phyloP scores from a whole-genome alignment of 805 yeast genomes.

The Wickerhamiella spandovensis region DNA sequence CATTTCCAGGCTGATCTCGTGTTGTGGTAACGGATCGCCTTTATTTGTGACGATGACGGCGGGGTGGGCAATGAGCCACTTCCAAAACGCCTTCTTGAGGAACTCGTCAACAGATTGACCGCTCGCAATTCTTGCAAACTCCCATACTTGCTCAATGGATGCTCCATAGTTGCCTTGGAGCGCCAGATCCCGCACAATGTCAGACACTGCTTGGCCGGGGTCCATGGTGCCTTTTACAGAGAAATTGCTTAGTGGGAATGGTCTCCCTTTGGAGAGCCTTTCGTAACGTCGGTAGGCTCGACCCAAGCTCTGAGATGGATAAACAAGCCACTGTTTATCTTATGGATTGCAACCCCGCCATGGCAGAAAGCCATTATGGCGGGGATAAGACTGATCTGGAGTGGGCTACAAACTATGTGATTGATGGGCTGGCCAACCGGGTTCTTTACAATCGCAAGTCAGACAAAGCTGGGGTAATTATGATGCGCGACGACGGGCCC shows the following conservation, averaged over 20 bases:
- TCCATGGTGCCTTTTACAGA: slow-evolving; percentile 10
- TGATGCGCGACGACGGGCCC: slow-evolving; percentile 1
- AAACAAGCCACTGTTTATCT: slow-evolving; percentile 1
- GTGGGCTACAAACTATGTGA: background rate
- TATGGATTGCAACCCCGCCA: background rate
- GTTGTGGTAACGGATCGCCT: slow-evolving; percentile 1
- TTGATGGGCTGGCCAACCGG: slow-evolving; percentile 4
- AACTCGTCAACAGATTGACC: slow-evolving; percentile 8
- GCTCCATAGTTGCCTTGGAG: slow-evolving; percentile 13
- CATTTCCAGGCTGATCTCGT: background rate
- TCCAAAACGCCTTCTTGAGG: slow-evolving; percentile 11
- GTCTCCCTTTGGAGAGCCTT: background rate
- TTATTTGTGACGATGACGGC: slow-evolving; percentile 5
- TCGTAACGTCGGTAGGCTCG: too few species aligned
- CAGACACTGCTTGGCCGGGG: slow-evolving; percentile 8
- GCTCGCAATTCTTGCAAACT: background rate
- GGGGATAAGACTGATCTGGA: background rate
- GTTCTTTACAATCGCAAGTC: slow-evolving; percentile 8
- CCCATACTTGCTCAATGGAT: slow-evolving; percentile 8
- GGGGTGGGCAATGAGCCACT: slow-evolving; percentile 10
- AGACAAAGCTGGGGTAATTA: slow-evolving; percentile 5
- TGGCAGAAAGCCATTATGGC: background rate
- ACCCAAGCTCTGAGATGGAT: too few species aligned
- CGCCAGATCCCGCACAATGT: slow-evolving; percentile 11
- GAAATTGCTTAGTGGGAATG: background rate